These are phyloP conservation scores for Sporothrix dimorphospora DNA, from an alignment of 2,329 filamentous ascomycete species.

Conservation along the genomic window DNA sequence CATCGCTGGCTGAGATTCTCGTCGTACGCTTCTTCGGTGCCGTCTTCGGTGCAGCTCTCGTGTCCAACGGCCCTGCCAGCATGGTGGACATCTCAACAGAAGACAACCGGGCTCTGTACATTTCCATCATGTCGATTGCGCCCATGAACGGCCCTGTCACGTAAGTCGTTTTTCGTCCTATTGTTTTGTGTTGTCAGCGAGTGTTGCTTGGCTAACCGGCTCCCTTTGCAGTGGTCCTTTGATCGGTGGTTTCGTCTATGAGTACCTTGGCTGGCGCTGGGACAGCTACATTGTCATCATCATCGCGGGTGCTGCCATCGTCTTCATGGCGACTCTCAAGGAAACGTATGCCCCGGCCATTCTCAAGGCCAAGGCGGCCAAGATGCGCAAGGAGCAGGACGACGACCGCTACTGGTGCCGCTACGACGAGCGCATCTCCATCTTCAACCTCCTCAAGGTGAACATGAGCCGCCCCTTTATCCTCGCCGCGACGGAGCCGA, in stretches of 20 bases:
- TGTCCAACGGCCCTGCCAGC: conserved; percentile 80
- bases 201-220: neutral
- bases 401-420: conserved; percentile 77
- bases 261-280: conserved; percentile 69
- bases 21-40: conserved; percentile 68
- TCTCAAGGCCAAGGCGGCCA: conserved; percentile 66
- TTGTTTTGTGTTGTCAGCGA: neutral
- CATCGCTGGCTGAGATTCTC: conserved; percentile 65
- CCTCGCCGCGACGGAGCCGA: conserved; percentile 79
- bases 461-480: conserved; percentile 79
- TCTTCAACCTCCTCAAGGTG: conserved; percentile 69
- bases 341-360: conserved; percentile 80
- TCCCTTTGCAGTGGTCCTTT: conserved; percentile 58
- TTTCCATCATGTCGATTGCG: conserved; percentile 81
- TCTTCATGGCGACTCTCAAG: conserved; percentile 61
- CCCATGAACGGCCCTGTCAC: conserved; percentile 74
- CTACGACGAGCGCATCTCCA: conserved; percentile 72
- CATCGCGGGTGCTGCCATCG: conserved; percentile 63
- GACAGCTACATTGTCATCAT: conserved; percentile 81
- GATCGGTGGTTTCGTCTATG: conserved; percentile 58
- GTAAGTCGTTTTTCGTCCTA: conserved; percentile 28
- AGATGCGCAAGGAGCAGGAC: conserved; percentile 66
- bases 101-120: conserved; percentile 77
- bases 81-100: conserved; percentile 83
- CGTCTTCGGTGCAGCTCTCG: conserved; percentile 66